A percentile compares a stretch with the other conserved stretches of the same genome.
These are phyloP conservation scores for Penicillium simplicissimum DNA, from an alignment of 495 filamentous ascomycete genomes.

Conservation along the genomic window DNA sequence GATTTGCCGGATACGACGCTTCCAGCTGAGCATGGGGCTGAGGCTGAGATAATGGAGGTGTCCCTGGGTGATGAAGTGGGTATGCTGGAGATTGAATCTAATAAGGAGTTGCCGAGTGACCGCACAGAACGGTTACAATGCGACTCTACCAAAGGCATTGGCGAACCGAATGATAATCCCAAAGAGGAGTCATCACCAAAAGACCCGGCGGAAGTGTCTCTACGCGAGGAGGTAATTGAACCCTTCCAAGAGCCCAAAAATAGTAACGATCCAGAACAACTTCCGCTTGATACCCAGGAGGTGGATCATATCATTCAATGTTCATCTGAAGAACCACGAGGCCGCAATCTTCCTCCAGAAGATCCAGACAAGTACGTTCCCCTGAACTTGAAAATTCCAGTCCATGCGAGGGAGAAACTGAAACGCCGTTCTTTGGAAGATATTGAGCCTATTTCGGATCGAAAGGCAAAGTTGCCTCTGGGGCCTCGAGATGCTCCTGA, in stretches of 20 bases:
- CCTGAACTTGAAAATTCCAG: neutral
- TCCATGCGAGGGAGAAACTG: neutral
- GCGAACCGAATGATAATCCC: neutral
- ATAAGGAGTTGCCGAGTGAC: neutral
- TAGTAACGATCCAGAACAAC: neutral
- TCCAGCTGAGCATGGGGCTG: neutral
- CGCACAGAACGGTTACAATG: neutral
- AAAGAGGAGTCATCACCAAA: neutral
- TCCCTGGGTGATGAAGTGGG: neutral
- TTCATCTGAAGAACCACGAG: neutral
- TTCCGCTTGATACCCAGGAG: neutral
- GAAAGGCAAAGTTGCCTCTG: conserved; percentile 1
- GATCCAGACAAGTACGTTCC: neutral
- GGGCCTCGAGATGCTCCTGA: neutral
- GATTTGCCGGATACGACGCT: neutral
- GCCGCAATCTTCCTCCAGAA: neutral
- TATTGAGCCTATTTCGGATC: neutral
- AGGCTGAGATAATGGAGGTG: neutral
- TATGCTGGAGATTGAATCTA: neutral
- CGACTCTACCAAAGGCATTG: neutral
- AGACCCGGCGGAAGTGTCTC: neutral
- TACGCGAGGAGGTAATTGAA: neutral
- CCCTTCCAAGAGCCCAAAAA: neutral
- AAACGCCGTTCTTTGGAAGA: neutral
- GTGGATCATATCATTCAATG: neutral